phyloP scores from a whole-genome alignment of 192 early-diverging fungal genomes.

The Physocladia obscura region DNA sequence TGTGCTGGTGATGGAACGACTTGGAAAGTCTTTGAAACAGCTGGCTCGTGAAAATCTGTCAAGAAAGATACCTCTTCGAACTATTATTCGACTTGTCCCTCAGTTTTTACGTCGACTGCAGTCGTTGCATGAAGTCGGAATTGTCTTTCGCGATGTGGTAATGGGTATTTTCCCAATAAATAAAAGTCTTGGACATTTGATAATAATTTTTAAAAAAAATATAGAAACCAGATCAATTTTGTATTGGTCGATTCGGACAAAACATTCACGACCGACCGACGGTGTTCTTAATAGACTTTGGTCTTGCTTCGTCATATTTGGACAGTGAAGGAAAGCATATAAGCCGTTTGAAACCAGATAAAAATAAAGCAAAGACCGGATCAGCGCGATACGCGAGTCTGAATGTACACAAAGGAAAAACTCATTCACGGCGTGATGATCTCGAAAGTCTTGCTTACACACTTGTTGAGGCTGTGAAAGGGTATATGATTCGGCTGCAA shows the following conservation, averaged over 20 bases:
- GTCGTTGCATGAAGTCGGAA: slow-evolving; percentile 29
- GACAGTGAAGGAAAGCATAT: slow-evolving; percentile 37
- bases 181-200: no score
- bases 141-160: slow-evolving; percentile 49
- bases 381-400: slow-evolving; percentile 49
- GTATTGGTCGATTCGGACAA: slow-evolving; percentile 40
- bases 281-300: slow-evolving; percentile 46
- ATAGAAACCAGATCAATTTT: slow-evolving; percentile 55
- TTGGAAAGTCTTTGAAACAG: slow-evolving; percentile 40
- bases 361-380: slow-evolving; percentile 38
- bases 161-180: no score
- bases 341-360: slow-evolving; percentile 22
- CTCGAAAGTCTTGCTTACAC: slow-evolving; percentile 44
- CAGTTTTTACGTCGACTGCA: slow-evolving; percentile 36
- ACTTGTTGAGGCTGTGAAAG: slow-evolving; percentile 36
- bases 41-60: slow-evolving; percentile 20
- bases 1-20: slow-evolving; percentile 44
- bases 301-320: slow-evolving; percentile 35
- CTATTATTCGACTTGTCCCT: slow-evolving; percentile 34
- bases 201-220: background rate
- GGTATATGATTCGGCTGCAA: slow-evolving; percentile 35
- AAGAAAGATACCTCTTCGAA: slow-evolving; percentile 35
- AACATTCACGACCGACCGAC: slow-evolving; percentile 31
- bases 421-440: slow-evolving; percentile 46
- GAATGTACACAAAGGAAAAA: slow-evolving; percentile 45